Percentiles rank a stretch among this genome's conserved stretches.
Conservation (phyloP, 1,284 basidiomycete species). For the Xerocomus nothofagi region DNA sequence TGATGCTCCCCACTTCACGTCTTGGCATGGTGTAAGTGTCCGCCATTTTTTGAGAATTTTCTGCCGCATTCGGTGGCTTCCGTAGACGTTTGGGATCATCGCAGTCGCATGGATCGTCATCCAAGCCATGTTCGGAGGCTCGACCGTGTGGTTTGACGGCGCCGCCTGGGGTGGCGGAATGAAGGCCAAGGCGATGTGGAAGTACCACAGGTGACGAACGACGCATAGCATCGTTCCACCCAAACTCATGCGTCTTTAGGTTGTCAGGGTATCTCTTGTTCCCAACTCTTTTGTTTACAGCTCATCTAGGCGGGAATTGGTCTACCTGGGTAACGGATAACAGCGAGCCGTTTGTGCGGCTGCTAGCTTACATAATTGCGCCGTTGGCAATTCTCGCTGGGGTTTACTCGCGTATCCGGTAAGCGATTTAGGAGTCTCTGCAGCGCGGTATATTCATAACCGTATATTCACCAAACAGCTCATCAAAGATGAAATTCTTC, state of each 20-base stretch:
- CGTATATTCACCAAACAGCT: slow-evolving; percentile 32
- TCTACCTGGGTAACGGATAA: slow-evolving; percentile 53
- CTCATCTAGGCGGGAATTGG: slow-evolving; percentile 63
- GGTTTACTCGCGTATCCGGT: slow-evolving; percentile 50
- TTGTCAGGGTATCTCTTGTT: slow-evolving; percentile 67
- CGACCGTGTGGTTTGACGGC: slow-evolving; percentile 69
- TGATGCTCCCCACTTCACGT: slow-evolving; percentile 52
- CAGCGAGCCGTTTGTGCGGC: slow-evolving; percentile 41
- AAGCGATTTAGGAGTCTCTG: slow-evolving; percentile 15
- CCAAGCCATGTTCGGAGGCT: slow-evolving; percentile 59
- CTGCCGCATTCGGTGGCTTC: slow-evolving; percentile 5
- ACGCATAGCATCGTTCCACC: background rate
- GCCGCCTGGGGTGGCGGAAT: slow-evolving; percentile 61
- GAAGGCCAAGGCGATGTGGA: slow-evolving; percentile 71
- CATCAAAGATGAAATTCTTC: slow-evolving; percentile 54
- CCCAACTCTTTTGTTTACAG: slow-evolving; percentile 52
- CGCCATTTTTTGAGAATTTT: background rate
- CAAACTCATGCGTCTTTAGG: slow-evolving; percentile 34
- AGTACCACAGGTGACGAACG: slow-evolving; percentile 62
- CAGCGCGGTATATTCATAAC: slow-evolving; percentile 3
- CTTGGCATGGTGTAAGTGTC: slow-evolving; percentile 65
- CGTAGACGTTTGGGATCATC: slow-evolving; percentile 56
- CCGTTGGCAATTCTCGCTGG: slow-evolving; percentile 45
- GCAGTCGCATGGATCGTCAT: slow-evolving; percentile 53
- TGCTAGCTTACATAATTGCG: slow-evolving; percentile 54